Conservation (phyloP, 345 rosid species). For the Clausena lansium region DNA sequence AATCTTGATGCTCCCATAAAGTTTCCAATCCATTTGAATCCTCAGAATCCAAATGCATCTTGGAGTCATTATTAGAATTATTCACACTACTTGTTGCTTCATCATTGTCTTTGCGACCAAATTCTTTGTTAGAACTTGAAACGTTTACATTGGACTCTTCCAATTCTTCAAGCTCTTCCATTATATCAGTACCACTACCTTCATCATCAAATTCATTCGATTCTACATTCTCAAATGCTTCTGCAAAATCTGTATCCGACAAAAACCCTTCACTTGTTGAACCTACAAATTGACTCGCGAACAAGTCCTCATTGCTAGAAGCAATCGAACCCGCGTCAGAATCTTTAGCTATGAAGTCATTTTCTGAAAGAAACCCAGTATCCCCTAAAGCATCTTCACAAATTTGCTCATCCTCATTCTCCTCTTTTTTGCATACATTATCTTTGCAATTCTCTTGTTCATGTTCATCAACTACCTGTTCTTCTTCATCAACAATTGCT, state of each 20-base stretch:
- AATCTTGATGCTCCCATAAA: slow-evolving; percentile 90
- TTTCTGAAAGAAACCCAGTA: slow-evolving; percentile 39
- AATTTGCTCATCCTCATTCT: neutral
- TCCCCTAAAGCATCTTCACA: slow-evolving; percentile 20
- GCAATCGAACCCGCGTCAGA: slow-evolving; percentile 50
- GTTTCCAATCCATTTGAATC: slow-evolving; percentile 55
- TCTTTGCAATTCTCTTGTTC: slow-evolving; percentile 16
- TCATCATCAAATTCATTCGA: slow-evolving; percentile 22
- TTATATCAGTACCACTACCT: slow-evolving; percentile 25
- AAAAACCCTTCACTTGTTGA: slow-evolving; percentile 51
- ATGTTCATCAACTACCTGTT: slow-evolving; percentile 21
- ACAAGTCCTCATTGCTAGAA: slow-evolving; percentile 47
- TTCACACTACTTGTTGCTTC: neutral
- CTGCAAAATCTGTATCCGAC: slow-evolving; percentile 54
- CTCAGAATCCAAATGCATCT: slow-evolving; percentile 32
- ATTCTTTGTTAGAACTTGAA: slow-evolving; percentile 9
- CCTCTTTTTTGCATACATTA: slow-evolving; percentile 4
- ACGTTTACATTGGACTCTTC: slow-evolving; percentile 26
- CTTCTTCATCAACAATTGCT: slow-evolving; percentile 6
- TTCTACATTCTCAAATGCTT: slow-evolving; percentile 14
- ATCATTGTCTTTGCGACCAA: slow-evolving; percentile 14
- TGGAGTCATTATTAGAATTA: slow-evolving; percentile 6
- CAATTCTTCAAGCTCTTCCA: slow-evolving; percentile 30
- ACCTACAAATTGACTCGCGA: slow-evolving; percentile 36
- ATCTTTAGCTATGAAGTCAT: slow-evolving; percentile 38